Evolutionary conservation across 1,139 yeast genomes (phyloP).

Genomic region (Taphrina communis): DNA sequence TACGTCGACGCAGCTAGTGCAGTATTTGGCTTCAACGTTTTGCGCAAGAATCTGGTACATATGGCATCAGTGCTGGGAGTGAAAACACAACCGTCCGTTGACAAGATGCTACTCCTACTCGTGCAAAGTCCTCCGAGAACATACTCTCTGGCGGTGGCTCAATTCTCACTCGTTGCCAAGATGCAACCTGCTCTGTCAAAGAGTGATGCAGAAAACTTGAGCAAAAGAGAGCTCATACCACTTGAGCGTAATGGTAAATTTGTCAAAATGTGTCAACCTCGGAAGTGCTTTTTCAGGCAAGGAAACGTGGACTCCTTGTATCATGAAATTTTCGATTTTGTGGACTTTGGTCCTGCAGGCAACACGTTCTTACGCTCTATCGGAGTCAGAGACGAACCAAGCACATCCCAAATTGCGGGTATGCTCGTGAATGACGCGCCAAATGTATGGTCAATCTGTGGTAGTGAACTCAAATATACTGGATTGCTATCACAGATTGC

Average conservation of each 20-base stretch:
- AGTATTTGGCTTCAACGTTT: slow-evolving; percentile 51
- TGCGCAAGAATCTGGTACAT: slow-evolving; percentile 47
- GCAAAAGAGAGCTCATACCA: slow-evolving; percentile 49
- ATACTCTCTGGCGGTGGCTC: slow-evolving; percentile 47
- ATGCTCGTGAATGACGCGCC: slow-evolving; percentile 50
- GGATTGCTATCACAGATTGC: slow-evolving; percentile 49
- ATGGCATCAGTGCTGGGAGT: slow-evolving; percentile 52
- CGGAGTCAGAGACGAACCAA: slow-evolving; percentile 53
- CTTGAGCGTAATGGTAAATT: slow-evolving; percentile 43
- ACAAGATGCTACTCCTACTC: slow-evolving; percentile 47
- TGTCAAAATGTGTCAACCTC: slow-evolving; percentile 31
- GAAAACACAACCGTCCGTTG: slow-evolving; percentile 48
- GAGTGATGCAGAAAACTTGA: slow-evolving; percentile 46
- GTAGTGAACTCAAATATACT: slow-evolving; percentile 48
- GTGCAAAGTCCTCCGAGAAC: slow-evolving; percentile 48
- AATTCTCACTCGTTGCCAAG: slow-evolving; percentile 51
- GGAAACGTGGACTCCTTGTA: slow-evolving; percentile 46
- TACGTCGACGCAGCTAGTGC: slow-evolving; percentile 44
- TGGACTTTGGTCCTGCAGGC: slow-evolving; percentile 48
- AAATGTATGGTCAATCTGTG: slow-evolving; percentile 49
- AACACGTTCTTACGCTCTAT: slow-evolving; percentile 51
- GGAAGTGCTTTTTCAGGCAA: slow-evolving; percentile 39
- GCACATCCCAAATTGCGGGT: slow-evolving; percentile 50
- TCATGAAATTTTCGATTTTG: slow-evolving; percentile 50
- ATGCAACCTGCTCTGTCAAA: slow-evolving; percentile 47